A percentile compares a stretch with the other conserved stretches of the same genome.
Conservation (phyloP, 495 filamentous ascomycete genomes). For the Xylaria scruposa region DNA sequence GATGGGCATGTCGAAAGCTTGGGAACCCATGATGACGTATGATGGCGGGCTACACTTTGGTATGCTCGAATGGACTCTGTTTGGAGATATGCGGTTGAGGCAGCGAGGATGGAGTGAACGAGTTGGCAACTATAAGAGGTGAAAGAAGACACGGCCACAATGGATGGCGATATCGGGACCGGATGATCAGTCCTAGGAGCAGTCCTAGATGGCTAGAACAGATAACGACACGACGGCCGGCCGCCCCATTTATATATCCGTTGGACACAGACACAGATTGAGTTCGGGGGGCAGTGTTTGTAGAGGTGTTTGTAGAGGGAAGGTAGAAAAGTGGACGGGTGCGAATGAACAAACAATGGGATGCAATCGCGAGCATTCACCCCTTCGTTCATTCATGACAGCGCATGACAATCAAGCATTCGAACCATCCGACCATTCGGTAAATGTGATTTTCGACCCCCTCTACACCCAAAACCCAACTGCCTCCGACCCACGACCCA, state of each 20-base stretch:
- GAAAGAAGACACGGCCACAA: background rate
- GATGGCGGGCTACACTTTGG: background rate
- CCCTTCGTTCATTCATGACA: conserved; percentile 3
- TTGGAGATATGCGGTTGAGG: background rate
- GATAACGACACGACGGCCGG: conserved; percentile 8
- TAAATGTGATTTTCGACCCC: background rate
- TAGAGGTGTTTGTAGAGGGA: conserved; percentile 8
- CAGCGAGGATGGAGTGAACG: background rate
- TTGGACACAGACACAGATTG: too few species aligned
- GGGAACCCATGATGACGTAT: conserved; percentile 36
- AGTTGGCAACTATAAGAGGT: background rate
- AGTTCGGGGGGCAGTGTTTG: background rate
- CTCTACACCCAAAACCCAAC: background rate
- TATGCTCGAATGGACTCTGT: background rate
- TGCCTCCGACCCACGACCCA: background rate
- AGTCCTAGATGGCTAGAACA: background rate
- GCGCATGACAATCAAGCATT: background rate
- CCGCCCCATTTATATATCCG: conserved; percentile 15
- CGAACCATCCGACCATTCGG: background rate
- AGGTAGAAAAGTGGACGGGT: conserved; percentile 5
- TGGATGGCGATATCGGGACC: conserved; percentile 7
- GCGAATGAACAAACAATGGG: background rate
- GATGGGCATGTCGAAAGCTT: conserved; percentile 52
- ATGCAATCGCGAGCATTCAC: conserved; percentile 20
- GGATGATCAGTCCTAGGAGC: background rate